Percentiles rank a stretch among this genome's conserved stretches.
Conservation (phyloP, 2,329 filamentous ascomycete species). For the Calonectria pteridis region DNA sequence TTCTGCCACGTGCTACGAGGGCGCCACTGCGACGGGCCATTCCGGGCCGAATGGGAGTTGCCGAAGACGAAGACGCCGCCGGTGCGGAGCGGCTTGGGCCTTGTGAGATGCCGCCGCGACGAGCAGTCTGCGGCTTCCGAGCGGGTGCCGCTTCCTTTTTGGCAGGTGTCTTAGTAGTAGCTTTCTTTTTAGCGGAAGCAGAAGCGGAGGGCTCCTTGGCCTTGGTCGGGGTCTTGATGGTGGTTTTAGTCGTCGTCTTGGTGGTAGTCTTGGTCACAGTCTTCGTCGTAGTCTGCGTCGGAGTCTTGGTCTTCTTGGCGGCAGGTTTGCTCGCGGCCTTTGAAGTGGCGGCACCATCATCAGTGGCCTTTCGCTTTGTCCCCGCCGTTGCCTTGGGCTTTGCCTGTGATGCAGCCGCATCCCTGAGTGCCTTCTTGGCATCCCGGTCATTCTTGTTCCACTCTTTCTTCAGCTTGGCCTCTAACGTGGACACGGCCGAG, state of each 20-base stretch:
- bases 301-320: background rate
- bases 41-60: slow-evolving; percentile 14
- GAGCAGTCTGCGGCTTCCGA: slow-evolving; percentile 11
- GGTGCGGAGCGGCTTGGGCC: slow-evolving; percentile 12
- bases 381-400: background rate
- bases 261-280: background rate
- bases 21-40: slow-evolving; percentile 45
- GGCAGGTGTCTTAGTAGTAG: background rate
- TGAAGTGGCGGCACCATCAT: background rate
- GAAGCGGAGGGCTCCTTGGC: background rate
- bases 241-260: background rate
- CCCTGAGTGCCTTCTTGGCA: slow-evolving; percentile 46
- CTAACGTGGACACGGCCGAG: slow-evolving; percentile 59
- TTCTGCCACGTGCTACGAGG: slow-evolving; percentile 39
- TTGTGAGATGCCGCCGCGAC: slow-evolving; percentile 30
- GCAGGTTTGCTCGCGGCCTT: background rate
- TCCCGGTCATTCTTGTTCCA: slow-evolving; percentile 65
- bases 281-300: background rate
- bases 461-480: slow-evolving; percentile 68
- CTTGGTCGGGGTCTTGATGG: slow-evolving; percentile 3
- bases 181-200: background rate
- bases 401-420: background rate
- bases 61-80: background rate
- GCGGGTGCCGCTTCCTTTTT: slow-evolving; percentile 5
- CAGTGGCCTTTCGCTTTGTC: background rate